Base-by-base conservation (phyloP, 176 grass and related monocot genomes). In the Paspalum notatum region DNA sequence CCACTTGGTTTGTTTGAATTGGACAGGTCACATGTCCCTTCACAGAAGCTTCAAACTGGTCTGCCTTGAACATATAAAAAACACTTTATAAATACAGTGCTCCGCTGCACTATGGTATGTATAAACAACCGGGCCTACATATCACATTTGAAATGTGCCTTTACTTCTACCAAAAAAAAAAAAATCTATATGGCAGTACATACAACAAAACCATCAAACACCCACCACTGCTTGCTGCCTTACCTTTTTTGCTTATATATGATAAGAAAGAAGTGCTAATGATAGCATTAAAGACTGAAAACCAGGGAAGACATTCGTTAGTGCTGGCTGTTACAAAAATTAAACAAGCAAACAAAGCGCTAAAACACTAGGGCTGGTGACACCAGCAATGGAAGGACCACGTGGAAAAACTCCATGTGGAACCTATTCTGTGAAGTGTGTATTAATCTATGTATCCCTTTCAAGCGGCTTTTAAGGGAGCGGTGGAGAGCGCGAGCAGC, bases 371-470 rank as follows among this genome's bases (percentile, higher is more conserved):
- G 62, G 45, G 74, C 52, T 37, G 54, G 54, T 71, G 20, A 50
- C 53, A 26, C 65, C 66, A 77, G n/a, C 65, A 63, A 20, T 32
- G 27, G 59, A 4, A 62, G 61, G 83, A 32, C 74, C 66, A 78
- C 21, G 45, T 78, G 66, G 56, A 85, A 85, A 85, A 75, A 16
- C 46, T 12, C 60, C 27, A 7, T 14, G 16, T 39, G 38, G 66
- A 78, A 71, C 66, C 20, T 85, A 78, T 85, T 85, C 66, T 71
- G 12, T n/a, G n/a, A n/a, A n/a, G n/a, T n/a, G n/a, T n/a, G n/a
- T 62, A 7, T 10, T 43, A 37, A 43, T 47, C 12, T 47, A 9
- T 6, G 45, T 8, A 11, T 59, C 9, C 44, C 38, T 85, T 69
- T 51, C 57, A 11, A 1, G 32, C 9, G 54, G 61, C 8, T 78